Conservation (phyloP, 106 monocot genomes). For the Platanthera zijinensis region DNA sequence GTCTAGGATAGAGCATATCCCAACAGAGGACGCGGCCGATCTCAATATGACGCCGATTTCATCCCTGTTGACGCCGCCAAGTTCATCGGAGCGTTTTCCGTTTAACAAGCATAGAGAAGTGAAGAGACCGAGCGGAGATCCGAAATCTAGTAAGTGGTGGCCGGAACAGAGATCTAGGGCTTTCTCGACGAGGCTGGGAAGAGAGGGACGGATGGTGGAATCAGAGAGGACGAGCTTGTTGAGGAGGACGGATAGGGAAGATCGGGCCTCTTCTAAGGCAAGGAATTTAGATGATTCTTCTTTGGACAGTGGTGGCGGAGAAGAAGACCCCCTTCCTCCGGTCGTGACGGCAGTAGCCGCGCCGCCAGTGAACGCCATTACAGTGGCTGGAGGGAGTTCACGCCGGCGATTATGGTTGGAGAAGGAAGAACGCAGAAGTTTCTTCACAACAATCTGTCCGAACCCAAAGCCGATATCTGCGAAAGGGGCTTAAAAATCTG, state of each 20-base stretch:
- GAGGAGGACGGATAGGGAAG: constrained; percentile 63
- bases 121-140: constrained; percentile 34
- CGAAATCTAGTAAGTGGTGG: constrained; percentile 43
- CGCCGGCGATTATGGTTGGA: too few relatives aligned
- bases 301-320: neutral
- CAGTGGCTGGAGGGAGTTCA: too few relatives aligned
- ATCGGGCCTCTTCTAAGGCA: constrained; percentile 39
- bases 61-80: constrained; percentile 21
- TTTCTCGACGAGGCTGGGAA: constrained; percentile 38
- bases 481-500: too few relatives aligned
- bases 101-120: constrained; percentile 29
- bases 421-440: too few relatives aligned
- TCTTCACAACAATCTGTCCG: too few relatives aligned
- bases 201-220: constrained; percentile 21
- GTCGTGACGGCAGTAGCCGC: too few relatives aligned
- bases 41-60: constrained; percentile 36
- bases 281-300: constrained; percentile 16
- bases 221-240: constrained; percentile 69
- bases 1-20: constrained; percentile 55
- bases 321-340: neutral
- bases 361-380: too few relatives aligned
- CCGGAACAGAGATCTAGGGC: constrained; percentile 18
- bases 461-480: too few relatives aligned
- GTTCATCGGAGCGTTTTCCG: constrained; percentile 19
- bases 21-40: constrained; percentile 27